A percentile compares a stretch with the other conserved stretches of the same genome.
These are phyloP conservation scores for Pythium dissimile DNA, from an alignment of 352 stramenopile species.

Conservation along the genomic window DNA sequence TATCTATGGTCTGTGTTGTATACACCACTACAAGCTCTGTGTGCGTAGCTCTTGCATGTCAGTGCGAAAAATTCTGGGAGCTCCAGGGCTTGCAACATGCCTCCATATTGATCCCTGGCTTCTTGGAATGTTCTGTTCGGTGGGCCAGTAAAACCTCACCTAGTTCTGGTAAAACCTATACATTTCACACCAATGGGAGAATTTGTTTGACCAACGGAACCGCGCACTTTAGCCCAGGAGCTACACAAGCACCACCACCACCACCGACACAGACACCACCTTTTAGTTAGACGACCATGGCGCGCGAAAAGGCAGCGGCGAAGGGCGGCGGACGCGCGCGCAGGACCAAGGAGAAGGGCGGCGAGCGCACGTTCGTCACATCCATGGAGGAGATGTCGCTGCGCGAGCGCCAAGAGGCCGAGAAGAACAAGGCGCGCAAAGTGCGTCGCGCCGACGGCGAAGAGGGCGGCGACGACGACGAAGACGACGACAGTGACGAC, in stretches of 20 bases:
- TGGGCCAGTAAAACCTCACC: slow-evolving; percentile 19
- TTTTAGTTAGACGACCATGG: not conserved
- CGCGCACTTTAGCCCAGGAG: not conserved
- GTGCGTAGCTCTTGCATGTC: not conserved
- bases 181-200: slow-evolving; percentile 10
- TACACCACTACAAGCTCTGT: too few species aligned
- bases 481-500: slow-evolving; percentile 49
- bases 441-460: slow-evolving; percentile 49
- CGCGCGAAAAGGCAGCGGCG: slow-evolving; percentile 41
- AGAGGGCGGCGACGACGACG: slow-evolving; percentile 30
- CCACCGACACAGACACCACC: not conserved
- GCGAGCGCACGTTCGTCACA: slow-evolving; percentile 73
- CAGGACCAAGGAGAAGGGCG: slow-evolving; percentile 72
- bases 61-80: too few species aligned
- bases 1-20: too few species aligned
- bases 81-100: too few species aligned
- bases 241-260: slow-evolving; percentile 1
- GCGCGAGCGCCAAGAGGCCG: slow-evolving; percentile 68
- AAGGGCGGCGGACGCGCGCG: slow-evolving; percentile 34
- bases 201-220: slow-evolving; percentile 12
- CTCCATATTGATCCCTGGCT: not conserved
- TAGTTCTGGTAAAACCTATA: slow-evolving; percentile 17
- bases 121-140: slow-evolving; percentile 20
- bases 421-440: slow-evolving; percentile 68
- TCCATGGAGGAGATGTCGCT: slow-evolving; percentile 81